Conservation (phyloP, 2,329 filamentous ascomycete genomes). For the Trichoderma citrinoviride region DNA sequence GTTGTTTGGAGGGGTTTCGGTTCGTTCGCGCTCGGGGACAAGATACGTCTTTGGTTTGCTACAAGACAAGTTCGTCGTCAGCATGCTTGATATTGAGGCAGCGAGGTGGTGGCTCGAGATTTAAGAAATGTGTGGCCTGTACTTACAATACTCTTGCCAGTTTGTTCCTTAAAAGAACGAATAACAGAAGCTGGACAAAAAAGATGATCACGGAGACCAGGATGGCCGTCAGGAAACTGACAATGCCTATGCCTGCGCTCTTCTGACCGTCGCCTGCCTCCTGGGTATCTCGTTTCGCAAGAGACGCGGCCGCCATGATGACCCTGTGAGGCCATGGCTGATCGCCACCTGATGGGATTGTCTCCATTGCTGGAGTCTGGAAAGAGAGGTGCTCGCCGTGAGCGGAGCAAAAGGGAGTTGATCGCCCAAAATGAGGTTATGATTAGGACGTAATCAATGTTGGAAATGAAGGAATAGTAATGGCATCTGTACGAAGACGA, state of each 20-base stretch:
- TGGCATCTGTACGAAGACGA: not conserved
- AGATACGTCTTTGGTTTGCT: constrained; percentile 83
- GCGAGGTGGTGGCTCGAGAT: too few species aligned
- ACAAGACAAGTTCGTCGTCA: not conserved
- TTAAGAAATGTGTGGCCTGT: not conserved
- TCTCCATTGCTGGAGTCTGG: constrained; percentile 8
- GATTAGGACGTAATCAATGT: not conserved
- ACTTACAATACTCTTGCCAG: constrained; percentile 78
- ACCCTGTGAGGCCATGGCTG: not conserved
- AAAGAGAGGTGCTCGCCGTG: not conserved
- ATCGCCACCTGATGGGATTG: not conserved
- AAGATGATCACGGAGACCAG: constrained; percentile 62
- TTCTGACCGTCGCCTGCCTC: constrained; percentile 13
- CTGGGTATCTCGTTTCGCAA: constrained; percentile 8
- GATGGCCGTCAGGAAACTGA: constrained; percentile 61
- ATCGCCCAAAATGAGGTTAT: not conserved
- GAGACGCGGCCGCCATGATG: constrained; percentile 1
- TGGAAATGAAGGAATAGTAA: not conserved
- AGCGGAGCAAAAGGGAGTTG: not conserved
- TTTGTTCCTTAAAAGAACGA: constrained; percentile 73
- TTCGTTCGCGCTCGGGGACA: constrained; percentile 80
- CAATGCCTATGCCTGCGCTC: constrained; percentile 39
- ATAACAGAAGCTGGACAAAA: constrained; percentile 63
- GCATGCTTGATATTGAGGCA: not conserved
- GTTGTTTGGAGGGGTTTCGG: constrained; percentile 64